Base-by-base conservation (phyloP, 768 basidiomycete species). In the Coprinopsis sp. region DNA sequence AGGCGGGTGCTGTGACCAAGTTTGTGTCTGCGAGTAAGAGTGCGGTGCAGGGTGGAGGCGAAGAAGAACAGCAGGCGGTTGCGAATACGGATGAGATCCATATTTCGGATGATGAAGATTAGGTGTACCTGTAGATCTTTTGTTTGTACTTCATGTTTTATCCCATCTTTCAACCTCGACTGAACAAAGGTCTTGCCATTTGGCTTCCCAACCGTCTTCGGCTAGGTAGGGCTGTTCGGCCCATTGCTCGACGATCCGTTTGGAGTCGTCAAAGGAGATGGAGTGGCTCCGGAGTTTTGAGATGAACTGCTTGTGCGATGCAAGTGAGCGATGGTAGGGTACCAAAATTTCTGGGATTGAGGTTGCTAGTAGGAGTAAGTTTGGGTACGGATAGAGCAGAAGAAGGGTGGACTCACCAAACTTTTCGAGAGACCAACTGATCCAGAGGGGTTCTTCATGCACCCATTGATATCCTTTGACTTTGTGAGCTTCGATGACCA, bases 31-130 rank as follows among this genome's bases (percentile, higher is more conserved):
- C 89, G 19, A 84, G 73, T 55, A 76, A 74, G 58, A 75, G 76
- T 3, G 68, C 63, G n/a, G 56, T 66, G 43, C 62, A 65, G 22
- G 76, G 73, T 47, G 73, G 59, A 33, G 60, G 63, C 21, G 59
- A 56, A 14, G 62, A 58, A 6, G 58, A 43, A 24, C 47, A 52
- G 12, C 68, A 65, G 28, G 51, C 66, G 21, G 63, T 58, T 33
- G 60, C 55, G 45, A 92, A 93, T 59, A 78, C 67, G 33, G 91
- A 92, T 48, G 91, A 93, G 68, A 93, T 93, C 50, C 87, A 85
- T 51, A 91, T 92, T 56, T 87, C 84, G 38, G 87, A 91, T 58
- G 90, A 91, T 42, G 87, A 90, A 54, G 84, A 85, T 63, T 77
- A 72, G 49, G 44, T 57, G 44, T 47, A 28, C 38, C 18, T 49